These are phyloP conservation scores for Monilinia fructigena DNA, from an alignment of 2,329 filamentous ascomycete genomes.

Conservation along the genomic window DNA sequence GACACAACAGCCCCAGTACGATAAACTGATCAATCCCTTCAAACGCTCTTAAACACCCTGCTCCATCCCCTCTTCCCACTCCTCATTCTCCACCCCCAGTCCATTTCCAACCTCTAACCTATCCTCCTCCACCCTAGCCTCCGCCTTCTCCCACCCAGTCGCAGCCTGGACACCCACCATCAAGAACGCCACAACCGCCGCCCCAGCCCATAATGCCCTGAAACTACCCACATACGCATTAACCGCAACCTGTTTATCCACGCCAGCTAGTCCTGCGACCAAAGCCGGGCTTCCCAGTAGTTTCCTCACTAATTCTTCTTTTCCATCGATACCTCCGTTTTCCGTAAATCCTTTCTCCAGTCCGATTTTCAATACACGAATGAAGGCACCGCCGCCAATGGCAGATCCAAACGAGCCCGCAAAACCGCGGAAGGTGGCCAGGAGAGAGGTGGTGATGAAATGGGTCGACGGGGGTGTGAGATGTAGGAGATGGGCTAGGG, in stretches of 20 bases:
- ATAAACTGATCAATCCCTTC: neutral
- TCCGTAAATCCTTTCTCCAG: conserved; percentile 43
- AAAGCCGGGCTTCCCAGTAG: conserved; percentile 59
- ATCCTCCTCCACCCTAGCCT: neutral
- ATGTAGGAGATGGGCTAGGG: conserved; percentile 75
- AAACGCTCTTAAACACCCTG: neutral
- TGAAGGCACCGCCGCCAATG: conserved; percentile 64
- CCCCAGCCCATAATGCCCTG: conserved; percentile 52
- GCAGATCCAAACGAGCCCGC: conserved; percentile 78
- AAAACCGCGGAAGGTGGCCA: conserved; percentile 79
- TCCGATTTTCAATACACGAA: conserved; percentile 32
- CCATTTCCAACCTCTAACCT: conserved; percentile 18
- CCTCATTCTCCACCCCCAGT: conserved; percentile 5
- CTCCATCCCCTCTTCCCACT: conserved; percentile 23
- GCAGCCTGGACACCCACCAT: conserved; percentile 55
- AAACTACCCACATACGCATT: conserved; percentile 54
- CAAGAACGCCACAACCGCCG: conserved; percentile 48
- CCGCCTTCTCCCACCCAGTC: conserved; percentile 52
- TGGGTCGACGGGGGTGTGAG: conserved; percentile 65
- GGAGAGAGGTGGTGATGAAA: conserved; percentile 71
- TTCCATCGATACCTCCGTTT: conserved; percentile 30
- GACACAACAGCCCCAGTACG: neutral
- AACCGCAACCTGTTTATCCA: conserved; percentile 52
- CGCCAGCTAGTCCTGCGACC: conserved; percentile 49
- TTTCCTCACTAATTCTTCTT: conserved; percentile 50